Base-by-base conservation (phyloP, 306 rosid species). In the Citrullus mucosospermus region DNA sequence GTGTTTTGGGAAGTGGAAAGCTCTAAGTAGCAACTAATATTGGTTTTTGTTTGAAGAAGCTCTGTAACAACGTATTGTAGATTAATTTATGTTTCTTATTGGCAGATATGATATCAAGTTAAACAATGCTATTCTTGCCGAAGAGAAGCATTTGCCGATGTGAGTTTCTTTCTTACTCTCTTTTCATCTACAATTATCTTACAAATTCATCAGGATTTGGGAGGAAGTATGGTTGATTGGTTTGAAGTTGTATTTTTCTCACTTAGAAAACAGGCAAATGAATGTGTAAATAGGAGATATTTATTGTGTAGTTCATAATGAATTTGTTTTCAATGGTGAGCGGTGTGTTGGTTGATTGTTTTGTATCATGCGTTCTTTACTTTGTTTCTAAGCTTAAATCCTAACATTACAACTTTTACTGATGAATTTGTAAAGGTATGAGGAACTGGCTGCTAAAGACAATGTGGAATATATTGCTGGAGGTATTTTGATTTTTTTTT, bases 401-500 rank as follows among this genome's bases (percentile, higher is more conserved):
- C 55, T 57, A n/a, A 58, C 70, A 2, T 9, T 57, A 20, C 39
- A 39, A 72, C 60, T 65, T n/a, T 53, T 18, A 34, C 56, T 41
- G 12, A 66, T 39, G 80, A 66, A 76, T 61, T 79, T 78, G 57
- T 70, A 32, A 74, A 95, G 97, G 96, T 95, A 92, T 1, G 97
- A 92, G 0, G 97, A 92, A 81, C 18, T 91, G 89, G 72, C 91
- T 73, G 28, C 84, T 78, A 88, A 88, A 22, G 59, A 59, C 65
- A 89, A 81, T 14, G 98, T 92, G 82, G 98, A 95, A 80, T 95
- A 86, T 81, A 95, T 89, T 82, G 98, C 97, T 76, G 98, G 98
- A 92, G 98, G 98, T 95, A 88, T 81, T 75, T 50, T 74, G 44
- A 25, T 34, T 34, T 71, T 78, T 14, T 48, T 48, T 68, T 46